A percentile compares a stretch with the other conserved stretches of the same genome.
These are phyloP conservation scores for Saitozyma podzolica DNA, from an alignment of 768 basidiomycete species.

Conservation along the genomic window DNA sequence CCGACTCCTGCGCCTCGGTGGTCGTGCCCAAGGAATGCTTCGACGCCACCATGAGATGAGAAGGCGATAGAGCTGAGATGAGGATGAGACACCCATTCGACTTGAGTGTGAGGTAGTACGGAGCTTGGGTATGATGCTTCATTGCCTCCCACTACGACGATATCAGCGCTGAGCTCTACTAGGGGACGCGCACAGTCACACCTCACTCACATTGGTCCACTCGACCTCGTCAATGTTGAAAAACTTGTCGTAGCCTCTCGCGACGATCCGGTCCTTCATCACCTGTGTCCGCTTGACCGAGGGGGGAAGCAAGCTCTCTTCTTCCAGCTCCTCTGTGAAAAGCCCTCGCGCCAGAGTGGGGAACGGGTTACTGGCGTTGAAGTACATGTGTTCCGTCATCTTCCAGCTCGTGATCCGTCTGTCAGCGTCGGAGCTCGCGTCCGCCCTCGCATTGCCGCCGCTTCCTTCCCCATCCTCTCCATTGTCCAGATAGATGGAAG, in stretches of 20 bases:
- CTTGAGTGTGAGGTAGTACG: conserved; percentile 85
- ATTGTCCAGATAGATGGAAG: conserved; percentile 24
- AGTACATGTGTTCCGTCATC: conserved; percentile 96
- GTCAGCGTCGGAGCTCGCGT: conserved; percentile 8
- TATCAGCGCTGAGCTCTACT: conserved; percentile 1
- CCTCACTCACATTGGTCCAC: conserved; percentile 77
- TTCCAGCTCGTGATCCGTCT: conserved; percentile 77
- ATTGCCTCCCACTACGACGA: conserved; percentile 69
- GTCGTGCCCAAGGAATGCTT: conserved; percentile 79
- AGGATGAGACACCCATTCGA: conserved; percentile 98
- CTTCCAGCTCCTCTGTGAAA: conserved; percentile 61
- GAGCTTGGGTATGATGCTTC: conserved; percentile 66
- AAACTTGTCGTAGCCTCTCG: conserved; percentile 96
- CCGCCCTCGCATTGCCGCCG: not conserved
- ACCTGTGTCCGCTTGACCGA: conserved; percentile 2
- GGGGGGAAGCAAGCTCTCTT: conserved; percentile 30
- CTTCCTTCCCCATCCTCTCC: conserved; percentile 4
- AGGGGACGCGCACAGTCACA: not conserved
- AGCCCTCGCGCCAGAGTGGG: conserved; percentile 92
- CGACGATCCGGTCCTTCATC: conserved; percentile 63
- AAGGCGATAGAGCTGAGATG: conserved; percentile 75
- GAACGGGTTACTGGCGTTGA: conserved; percentile 82
- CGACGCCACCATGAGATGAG: conserved; percentile 78
- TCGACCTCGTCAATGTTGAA: conserved; percentile 96
- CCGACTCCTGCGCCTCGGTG: conserved; percentile 18